Percentiles rank a stretch among this genome's conserved stretches.
These are phyloP conservation scores for Torrubiellomyces zombiae DNA, from an alignment of 2,329 filamentous ascomycete genomes.

Conservation along the genomic window DNA sequence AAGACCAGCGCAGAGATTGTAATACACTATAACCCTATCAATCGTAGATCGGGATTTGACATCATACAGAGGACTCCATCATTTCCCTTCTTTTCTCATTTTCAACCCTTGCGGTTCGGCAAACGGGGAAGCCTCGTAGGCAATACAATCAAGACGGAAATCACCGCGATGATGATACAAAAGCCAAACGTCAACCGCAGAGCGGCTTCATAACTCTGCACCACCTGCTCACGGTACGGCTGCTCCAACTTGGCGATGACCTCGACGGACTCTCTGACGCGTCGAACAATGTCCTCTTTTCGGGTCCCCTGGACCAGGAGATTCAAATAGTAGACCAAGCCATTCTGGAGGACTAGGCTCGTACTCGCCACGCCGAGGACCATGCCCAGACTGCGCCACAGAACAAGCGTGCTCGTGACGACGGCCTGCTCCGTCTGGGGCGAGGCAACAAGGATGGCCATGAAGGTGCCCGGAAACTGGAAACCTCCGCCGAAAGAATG, in stretches of 20 bases:
- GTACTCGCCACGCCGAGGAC: conserved; percentile 59
- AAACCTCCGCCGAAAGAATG: conserved; percentile 44
- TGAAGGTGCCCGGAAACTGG: conserved; percentile 46
- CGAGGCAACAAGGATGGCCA: conserved; percentile 43
- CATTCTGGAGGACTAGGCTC: conserved; percentile 59
- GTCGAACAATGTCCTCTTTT: conserved; percentile 36
- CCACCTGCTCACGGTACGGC: conserved; percentile 35
- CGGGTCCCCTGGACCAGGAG: conserved; percentile 39
- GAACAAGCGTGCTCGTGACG: conserved; percentile 50
- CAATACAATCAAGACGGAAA: conserved; percentile 29
- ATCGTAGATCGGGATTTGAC: no score
- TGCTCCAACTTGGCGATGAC: conserved; percentile 28
- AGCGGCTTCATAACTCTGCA: conserved; percentile 35
- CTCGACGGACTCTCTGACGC: conserved; percentile 37
- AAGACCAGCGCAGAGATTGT: no score
- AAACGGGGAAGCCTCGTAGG: conserved; percentile 38
- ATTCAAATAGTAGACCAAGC: conserved; percentile 42
- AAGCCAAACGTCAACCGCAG: conserved; percentile 29
- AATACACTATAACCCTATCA: no score
- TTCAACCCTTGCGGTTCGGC: conserved; percentile 19
- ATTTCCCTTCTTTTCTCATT: no score
- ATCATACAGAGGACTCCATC: no score
- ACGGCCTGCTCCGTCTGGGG: conserved; percentile 48
- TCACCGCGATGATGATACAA: conserved; percentile 27
- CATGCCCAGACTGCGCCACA: conserved; percentile 55